Base-by-base conservation (phyloP, 257 asterid genomes). In the Rhazya stricta region DNA sequence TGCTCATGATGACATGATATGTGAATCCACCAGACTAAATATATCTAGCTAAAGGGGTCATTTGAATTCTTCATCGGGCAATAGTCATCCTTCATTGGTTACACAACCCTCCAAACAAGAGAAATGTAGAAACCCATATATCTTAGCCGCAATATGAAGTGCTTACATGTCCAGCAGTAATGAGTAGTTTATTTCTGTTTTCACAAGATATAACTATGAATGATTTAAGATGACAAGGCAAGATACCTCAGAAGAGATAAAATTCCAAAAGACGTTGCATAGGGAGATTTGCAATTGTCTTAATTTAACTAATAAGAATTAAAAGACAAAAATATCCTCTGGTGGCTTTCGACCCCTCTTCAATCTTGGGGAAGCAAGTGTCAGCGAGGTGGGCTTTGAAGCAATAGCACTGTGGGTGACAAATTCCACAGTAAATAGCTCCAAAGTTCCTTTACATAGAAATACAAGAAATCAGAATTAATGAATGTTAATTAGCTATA, bases 401-500 rank as follows among this genome's bases (percentile, higher is more conserved):
- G 68, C 18, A 21, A 8, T 34, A n/a, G 8, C 18, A 25, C 23
- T 25, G 25, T 7, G 41, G 76, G 37, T 27, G 5, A 43, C 9
- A 39, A 53, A 39, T n/a, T 27, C 67, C 29, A 53, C 23, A 58
- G 36, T 21, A 30, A 18, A 29, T 30, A 29, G 0, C 29, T 7
- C 15, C 2, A 11, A 18, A 25, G 54, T 25, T 54, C 34, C 18
- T 39, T n/a, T 60, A 41, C 11, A 41, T 10, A 58, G 53, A 36
- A 37, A 76, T 76, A 58, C 60, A 76, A 57, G 27, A 58, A 76
- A 57, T 57, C n/a, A 29, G 48, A 53, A n/a, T 32, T 32, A 58
- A 57, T 43, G 61, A 46, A 58, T 18, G 42, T 70, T 25, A 48
- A 60, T 71, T 77, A 34, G 27, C 30, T 45, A 19, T 16, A 46